Conservation (phyloP, 345 rosid genomes). For the Eucalyptus erythrocorys region DNA sequence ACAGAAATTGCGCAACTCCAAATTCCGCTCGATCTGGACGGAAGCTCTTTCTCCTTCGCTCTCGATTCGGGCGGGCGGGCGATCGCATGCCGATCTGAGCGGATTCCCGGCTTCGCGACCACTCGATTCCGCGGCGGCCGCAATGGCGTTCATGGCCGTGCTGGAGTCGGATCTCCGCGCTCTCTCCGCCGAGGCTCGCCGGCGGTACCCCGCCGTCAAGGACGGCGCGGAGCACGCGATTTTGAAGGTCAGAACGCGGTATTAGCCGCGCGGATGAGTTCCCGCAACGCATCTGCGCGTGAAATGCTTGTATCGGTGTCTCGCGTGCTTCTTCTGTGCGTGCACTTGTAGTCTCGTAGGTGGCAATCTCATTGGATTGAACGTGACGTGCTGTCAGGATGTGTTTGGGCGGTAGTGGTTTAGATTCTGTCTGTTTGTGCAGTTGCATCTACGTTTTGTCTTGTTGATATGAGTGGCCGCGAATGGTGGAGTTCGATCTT, state of each 20-base stretch:
- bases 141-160: conserved; percentile 89
- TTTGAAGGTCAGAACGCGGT: conserved; percentile 38
- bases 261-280: background rate
- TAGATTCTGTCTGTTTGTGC: background rate
- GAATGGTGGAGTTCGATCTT: background rate
- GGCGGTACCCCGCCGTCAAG: conserved; percentile 86
- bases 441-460: background rate
- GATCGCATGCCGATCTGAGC: background rate
- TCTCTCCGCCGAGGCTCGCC: conserved; percentile 93
- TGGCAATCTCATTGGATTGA: background rate
- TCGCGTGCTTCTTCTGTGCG: background rate
- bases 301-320: background rate
- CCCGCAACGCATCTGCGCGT: background rate
- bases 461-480: background rate
- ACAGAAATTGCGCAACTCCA: background rate
- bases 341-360: background rate
- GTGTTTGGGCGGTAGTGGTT: background rate
- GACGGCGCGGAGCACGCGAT: conserved; percentile 97
- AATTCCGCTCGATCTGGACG: background rate
- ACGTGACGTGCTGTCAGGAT: background rate
- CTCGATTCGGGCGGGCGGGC: background rate
- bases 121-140: background rate
- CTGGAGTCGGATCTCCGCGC: conserved; percentile 98
- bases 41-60: background rate
- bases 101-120: background rate